Evolutionary conservation across 164 flowering plant species (phyloP), one percentile per base, ranked within the genome.

Genomic region (Aristolochia contorta): DNA sequence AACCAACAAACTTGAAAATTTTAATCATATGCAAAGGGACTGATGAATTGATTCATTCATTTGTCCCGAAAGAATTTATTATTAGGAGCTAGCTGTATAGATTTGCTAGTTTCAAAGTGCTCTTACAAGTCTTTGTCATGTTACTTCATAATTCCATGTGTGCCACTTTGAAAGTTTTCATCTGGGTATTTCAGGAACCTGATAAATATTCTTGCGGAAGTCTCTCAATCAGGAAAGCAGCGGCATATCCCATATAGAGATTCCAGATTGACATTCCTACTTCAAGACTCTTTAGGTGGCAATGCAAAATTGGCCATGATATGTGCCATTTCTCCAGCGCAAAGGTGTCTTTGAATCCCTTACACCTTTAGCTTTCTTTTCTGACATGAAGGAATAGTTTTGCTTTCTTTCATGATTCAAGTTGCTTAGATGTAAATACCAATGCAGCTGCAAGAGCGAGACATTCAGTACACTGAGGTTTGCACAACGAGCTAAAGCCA

Each of bases 261-360:
- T 76, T 94, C 99, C 54, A 82, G 78, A 77, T 70, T 94, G 79
- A 94, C 99, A 47, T 94, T 94, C 72, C 79, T 94, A 58, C 71
- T 94, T 69, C 97, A 94, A 78, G 99, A 94, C 55, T 94, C 99
- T 63, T 87, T 94, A 19, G 99, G 99, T 45, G 99, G 99, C 57
- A 94, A 94, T 82, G 99, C 97, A 58, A 94, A 87, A 64, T 57
- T 91, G 57, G 93, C 96, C 45, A 89, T 94, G 96, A 79, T 94
- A 24, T 94, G 99, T 84, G 97, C 99, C 48, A 75, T 94, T 67
- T 91, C 96, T 72, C 97, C 99, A 15, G 77, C 83, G 9, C 86
- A 76, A 65, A 91, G 96, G 97, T 94, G 62, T 68, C 47, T 54
- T 13, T 18, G 22, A 23, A 19, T 9, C 55, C 18, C 37, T 59